A percentile compares a stretch with the other conserved stretches of the same genome.
phyloP scores from a whole-genome alignment of 371 early-diverging fungal species.

The Mucor mucedo region DNA sequence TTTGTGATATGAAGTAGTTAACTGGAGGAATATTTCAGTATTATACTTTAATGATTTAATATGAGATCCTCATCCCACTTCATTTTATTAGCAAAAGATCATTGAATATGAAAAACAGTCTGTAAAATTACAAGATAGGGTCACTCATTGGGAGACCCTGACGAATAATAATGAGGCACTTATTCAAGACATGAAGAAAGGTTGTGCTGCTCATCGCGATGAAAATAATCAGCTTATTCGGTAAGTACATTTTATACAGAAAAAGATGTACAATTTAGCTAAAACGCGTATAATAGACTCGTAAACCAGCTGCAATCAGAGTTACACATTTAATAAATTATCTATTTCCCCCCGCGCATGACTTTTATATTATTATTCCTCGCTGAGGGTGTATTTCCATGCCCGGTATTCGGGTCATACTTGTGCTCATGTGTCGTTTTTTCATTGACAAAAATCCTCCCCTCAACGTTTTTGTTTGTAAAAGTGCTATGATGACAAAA shows the following conservation, averaged over 20 bases:
- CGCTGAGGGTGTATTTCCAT: too few relatives aligned
- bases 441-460: too few relatives aligned
- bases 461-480: too few relatives aligned
- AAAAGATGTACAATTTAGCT: background rate
- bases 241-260: constrained; percentile 16
- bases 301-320: constrained; percentile 45
- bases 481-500: too few relatives aligned
- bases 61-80: constrained; percentile 2
- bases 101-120: constrained; percentile 30
- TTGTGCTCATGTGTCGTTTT: too few relatives aligned
- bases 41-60: constrained; percentile 39
- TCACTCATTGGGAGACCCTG: constrained; percentile 31
- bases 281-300: constrained; percentile 24
- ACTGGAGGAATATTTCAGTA: constrained; percentile 24
- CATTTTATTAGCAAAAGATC: constrained; percentile 30
- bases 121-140: constrained; percentile 15
- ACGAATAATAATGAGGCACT: constrained; percentile 23
- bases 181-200: constrained; percentile 32
- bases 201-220: constrained; percentile 30
- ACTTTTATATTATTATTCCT: too few relatives aligned
- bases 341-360: too few relatives aligned
- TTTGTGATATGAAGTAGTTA: constrained; percentile 3
- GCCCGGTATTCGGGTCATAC: too few relatives aligned
- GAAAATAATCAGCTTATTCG: constrained; percentile 43
- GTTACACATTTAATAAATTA: constrained; percentile 22